These are phyloP conservation scores for Trypanosoma theileri DNA, from an alignment of 208 protist species.

Conservation along the genomic window DNA sequence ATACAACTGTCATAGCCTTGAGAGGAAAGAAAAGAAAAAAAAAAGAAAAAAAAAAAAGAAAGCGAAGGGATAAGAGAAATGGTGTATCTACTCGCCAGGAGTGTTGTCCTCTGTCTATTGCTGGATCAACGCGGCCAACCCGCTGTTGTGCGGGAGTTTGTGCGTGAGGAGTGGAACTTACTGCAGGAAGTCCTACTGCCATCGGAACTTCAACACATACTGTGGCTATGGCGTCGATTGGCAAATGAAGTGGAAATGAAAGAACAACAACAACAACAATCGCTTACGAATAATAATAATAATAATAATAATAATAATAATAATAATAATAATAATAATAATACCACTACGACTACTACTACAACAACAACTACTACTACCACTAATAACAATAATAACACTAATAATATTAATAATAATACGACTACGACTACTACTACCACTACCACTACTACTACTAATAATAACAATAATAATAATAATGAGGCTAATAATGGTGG, in stretches of 20 bases:
- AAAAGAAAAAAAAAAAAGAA: too few species aligned
- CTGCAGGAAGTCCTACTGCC: conserved; percentile 19
- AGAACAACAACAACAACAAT: background rate
- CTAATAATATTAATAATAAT: background rate
- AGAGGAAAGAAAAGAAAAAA: background rate
- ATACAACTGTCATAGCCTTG: too few species aligned
- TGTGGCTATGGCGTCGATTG: conserved; percentile 20
- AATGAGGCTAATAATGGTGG: background rate
- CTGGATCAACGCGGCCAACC: conserved; percentile 20
- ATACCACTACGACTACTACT: too few species aligned
- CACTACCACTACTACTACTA: background rate
- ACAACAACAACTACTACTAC: too few species aligned
- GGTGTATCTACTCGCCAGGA: conserved; percentile 29
- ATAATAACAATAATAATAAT: conserved; percentile 7
- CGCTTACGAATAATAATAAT: background rate
- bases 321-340: conserved; percentile 2
- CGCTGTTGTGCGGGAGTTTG: conserved; percentile 17
- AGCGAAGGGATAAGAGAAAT: background rate
- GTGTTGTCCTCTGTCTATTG: conserved; percentile 22
- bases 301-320: conserved; percentile 8
- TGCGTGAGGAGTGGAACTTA: background rate
- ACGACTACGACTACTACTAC: background rate
- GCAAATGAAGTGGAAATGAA: background rate
- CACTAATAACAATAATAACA: background rate
- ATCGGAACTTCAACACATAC: conserved; percentile 23